phyloP scores from a whole-genome alignment of 225 moss, liverwort and hornwort genomes.

The Physcomitrellopsis africana region DNA sequence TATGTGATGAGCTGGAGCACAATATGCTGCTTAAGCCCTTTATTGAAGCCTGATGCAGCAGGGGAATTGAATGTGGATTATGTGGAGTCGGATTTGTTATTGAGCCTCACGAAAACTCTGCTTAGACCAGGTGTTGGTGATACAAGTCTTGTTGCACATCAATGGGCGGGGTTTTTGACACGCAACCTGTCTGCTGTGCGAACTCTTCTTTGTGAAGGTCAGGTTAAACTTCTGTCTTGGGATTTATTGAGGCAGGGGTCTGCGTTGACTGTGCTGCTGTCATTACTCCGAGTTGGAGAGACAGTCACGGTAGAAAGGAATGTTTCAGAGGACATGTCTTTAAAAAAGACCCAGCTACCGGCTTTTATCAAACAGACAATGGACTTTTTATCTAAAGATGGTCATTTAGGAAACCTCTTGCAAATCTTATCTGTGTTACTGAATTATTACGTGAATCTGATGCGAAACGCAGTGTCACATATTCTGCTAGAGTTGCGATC shows the following conservation, averaged over 20 bases:
- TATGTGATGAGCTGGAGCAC: constrained; percentile 94
- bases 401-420: constrained; percentile 55
- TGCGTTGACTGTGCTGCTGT: constrained; percentile 77
- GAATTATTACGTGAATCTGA: constrained; percentile 71
- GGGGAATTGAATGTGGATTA: constrained; percentile 65
- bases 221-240: constrained; percentile 73
- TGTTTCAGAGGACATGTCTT: constrained; percentile 22
- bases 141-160: constrained; percentile 50
- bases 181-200: constrained; percentile 63
- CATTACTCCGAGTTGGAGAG: constrained; percentile 75
- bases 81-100: constrained; percentile 73
- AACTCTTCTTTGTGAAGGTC: constrained; percentile 58
- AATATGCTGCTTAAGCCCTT: constrained; percentile 66
- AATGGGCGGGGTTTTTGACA: constrained; percentile 68
- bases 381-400: constrained; percentile 44
- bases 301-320: constrained; percentile 27
- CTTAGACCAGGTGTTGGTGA: constrained; percentile 46
- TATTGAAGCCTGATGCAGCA: constrained; percentile 56
- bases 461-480: constrained; percentile 70
- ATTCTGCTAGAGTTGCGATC: constrained; percentile 63
- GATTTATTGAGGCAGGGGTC: constrained; percentile 85
- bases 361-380: constrained; percentile 48
- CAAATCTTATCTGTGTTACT: constrained; percentile 63
- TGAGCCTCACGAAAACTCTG: constrained; percentile 77
- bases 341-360: constrained; percentile 32